Conservation (phyloP, 805 yeast genomes). For the Candida pseudoglaebosa region DNA sequence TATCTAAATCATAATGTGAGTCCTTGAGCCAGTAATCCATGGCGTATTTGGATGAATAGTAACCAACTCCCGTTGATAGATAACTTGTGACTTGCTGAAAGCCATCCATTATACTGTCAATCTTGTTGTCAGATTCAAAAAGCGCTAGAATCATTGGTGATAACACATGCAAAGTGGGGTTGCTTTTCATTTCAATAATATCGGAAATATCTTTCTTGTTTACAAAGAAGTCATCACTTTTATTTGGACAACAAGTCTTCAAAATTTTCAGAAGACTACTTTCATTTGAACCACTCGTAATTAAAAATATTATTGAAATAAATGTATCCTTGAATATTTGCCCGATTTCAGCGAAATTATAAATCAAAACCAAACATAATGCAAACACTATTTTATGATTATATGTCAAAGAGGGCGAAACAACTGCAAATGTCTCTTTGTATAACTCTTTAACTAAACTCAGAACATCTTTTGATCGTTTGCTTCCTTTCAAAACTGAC, state of each 20-base stretch:
- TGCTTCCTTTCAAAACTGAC: constrained; percentile 16
- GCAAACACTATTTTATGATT: constrained; percentile 46
- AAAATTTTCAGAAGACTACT: not conserved
- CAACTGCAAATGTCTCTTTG: constrained; percentile 39
- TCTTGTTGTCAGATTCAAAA: constrained; percentile 3
- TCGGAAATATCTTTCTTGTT: constrained; percentile 7
- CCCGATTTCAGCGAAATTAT: constrained; percentile 22
- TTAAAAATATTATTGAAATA: constrained; percentile 5
- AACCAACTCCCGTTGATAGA: constrained; percentile 23
- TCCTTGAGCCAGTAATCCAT: constrained; percentile 26
- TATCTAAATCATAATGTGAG: constrained; percentile 21
- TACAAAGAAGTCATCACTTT: constrained; percentile 4
- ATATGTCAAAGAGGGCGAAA: constrained; percentile 45
- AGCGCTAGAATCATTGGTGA: constrained; percentile 12
- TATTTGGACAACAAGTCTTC: constrained; percentile 1
- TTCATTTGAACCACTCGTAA: not conserved
- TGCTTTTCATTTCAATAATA: constrained; percentile 12
- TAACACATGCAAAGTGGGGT: constrained; percentile 14
- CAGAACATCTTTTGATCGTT: constrained; percentile 10
- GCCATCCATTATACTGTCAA: constrained; percentile 14
- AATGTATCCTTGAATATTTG: constrained; percentile 15
- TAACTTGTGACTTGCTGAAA: constrained; percentile 16
- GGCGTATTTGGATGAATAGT: constrained; percentile 29
- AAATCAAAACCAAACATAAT: constrained; percentile 29
- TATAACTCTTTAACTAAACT: constrained; percentile 38